Conservation (phyloP, 495 filamentous ascomycete genomes). For the Lasiosphaeria hispida region DNA sequence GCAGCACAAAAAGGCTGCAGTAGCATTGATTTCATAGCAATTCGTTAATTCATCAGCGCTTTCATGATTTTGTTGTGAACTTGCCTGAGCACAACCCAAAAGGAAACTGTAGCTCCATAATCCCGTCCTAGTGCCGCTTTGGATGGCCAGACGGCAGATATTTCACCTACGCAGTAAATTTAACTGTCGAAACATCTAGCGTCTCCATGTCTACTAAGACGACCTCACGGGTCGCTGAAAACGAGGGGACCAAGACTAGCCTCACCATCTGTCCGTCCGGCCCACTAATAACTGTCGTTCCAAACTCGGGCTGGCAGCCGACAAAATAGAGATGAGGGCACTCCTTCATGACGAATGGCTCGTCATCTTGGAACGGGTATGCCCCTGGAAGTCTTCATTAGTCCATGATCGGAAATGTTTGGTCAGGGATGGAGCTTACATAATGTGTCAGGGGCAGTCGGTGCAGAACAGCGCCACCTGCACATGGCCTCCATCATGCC, state of each 20-base stretch:
- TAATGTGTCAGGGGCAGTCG: conserved; percentile 93
- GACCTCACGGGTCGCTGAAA: conserved; percentile 76
- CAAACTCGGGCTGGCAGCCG: conserved; percentile 82
- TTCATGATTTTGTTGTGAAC: too few relatives aligned
- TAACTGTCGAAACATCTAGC: conserved; percentile 69
- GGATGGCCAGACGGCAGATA: not conserved
- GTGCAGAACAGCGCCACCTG: conserved; percentile 86
- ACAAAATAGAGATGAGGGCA: conserved; percentile 92
- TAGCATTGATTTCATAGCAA: too few relatives aligned
- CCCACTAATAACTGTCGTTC: conserved; percentile 63
- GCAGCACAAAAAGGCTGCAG: too few relatives aligned
- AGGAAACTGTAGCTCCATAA: too few relatives aligned
- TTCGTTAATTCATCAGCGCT: too few relatives aligned
- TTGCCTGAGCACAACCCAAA: too few relatives aligned
- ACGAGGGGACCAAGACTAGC: conserved; percentile 76
- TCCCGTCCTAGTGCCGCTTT: not conserved
- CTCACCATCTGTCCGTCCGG: conserved; percentile 65
- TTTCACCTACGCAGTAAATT: conserved; percentile 27
- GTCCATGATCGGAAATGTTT: not conserved
- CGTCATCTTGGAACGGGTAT: conserved; percentile 89
- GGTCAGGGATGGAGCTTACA: conserved; percentile 59
- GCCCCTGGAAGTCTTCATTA: conserved; percentile 61
- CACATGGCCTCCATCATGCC: conserved; percentile 90
- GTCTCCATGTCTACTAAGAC: conserved; percentile 85
- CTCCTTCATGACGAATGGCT: conserved; percentile 77